These are phyloP conservation scores for Cryptococcus sp. DNA, from an alignment of 1,284 basidiomycete genomes.

Conservation along the genomic window DNA sequence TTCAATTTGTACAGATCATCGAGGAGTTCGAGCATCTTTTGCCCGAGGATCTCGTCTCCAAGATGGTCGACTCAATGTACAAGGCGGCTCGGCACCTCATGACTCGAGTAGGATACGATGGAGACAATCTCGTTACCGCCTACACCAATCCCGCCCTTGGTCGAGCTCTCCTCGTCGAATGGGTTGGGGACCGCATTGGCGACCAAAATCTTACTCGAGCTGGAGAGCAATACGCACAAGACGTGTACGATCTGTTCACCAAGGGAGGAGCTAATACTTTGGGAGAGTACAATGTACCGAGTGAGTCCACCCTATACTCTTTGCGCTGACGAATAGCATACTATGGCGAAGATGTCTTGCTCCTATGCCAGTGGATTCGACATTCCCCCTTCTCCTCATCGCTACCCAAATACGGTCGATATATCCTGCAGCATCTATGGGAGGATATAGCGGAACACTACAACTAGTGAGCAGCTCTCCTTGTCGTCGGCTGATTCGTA, in stretches of 20 bases:
- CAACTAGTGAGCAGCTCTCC: constrained; percentile 8
- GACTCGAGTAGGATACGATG: constrained; percentile 16
- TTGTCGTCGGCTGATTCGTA: constrained; percentile 1
- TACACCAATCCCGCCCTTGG: constrained; percentile 15
- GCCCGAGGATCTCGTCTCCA: constrained; percentile 6
- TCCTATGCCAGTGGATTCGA: constrained; percentile 12
- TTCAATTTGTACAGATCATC: constrained; percentile 15
- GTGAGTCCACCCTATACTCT: constrained; percentile 2
- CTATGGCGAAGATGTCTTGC: constrained; percentile 11
- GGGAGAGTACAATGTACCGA: constrained; percentile 16
- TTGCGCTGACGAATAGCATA: constrained; percentile 4
- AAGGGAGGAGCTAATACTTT: constrained; percentile 13
- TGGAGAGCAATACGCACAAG: constrained; percentile 11
- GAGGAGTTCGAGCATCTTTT: constrained; percentile 15
- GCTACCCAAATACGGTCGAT: constrained; percentile 8
- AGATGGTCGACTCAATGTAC: constrained; percentile 12
- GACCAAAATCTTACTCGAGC: constrained; percentile 13
- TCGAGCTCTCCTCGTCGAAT: constrained; percentile 10
- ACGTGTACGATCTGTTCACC: constrained; percentile 16
- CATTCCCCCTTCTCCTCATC: constrained; percentile 8
- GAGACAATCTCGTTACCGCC: constrained; percentile 19
- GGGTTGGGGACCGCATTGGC: constrained; percentile 10
- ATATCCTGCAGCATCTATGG: constrained; percentile 13
- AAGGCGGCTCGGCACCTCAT: constrained; percentile 13
- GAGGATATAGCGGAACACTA: constrained; percentile 16